phyloP scores from a whole-genome alignment of 345 rosid species.

The Turnera subulata region DNA sequence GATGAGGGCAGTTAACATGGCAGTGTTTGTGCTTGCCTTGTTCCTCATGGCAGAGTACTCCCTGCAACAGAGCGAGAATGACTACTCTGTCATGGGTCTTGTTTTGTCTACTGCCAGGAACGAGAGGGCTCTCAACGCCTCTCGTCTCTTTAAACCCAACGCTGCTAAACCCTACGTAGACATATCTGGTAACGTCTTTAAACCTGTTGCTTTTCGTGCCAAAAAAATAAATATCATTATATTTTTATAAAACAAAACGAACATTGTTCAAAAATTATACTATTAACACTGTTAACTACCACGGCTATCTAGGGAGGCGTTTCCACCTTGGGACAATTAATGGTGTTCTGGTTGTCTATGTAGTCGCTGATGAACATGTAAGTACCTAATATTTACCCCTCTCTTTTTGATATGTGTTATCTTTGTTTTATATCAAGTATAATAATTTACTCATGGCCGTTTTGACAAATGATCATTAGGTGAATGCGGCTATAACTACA shows the following conservation, averaged over 20 bases:
- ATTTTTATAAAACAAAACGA: too few species aligned
- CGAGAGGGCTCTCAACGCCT: conserved; percentile 22
- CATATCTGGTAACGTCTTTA: conserved; percentile 19
- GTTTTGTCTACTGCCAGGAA: conserved; percentile 32
- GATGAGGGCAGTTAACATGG: too few species aligned
- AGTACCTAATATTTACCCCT: neutral
- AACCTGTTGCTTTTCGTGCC: too few species aligned
- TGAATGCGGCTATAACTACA: conserved; percentile 29
- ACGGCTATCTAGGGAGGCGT: conserved; percentile 38
- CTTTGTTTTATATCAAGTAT: neutral
- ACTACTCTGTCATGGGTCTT: too few species aligned
- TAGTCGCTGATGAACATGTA: conserved; percentile 36
- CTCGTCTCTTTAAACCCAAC: conserved; percentile 26
- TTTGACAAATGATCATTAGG: neutral
- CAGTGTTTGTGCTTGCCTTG: too few species aligned
- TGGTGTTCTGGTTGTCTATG: conserved; percentile 23
- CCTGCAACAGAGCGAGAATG: too few species aligned
- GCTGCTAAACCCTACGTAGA: conserved; percentile 22
- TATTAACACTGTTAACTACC: too few species aligned
- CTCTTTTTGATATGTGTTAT: neutral
- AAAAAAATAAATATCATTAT: neutral
- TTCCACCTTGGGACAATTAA: conserved; percentile 32
- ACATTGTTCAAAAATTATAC: too few species aligned
- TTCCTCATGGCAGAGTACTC: too few species aligned
- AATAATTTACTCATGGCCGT: neutral